Evolutionary conservation across 2,329 filamentous ascomycete genomes (phyloP).

Genomic region (Parastagonospora avenae): DNA sequence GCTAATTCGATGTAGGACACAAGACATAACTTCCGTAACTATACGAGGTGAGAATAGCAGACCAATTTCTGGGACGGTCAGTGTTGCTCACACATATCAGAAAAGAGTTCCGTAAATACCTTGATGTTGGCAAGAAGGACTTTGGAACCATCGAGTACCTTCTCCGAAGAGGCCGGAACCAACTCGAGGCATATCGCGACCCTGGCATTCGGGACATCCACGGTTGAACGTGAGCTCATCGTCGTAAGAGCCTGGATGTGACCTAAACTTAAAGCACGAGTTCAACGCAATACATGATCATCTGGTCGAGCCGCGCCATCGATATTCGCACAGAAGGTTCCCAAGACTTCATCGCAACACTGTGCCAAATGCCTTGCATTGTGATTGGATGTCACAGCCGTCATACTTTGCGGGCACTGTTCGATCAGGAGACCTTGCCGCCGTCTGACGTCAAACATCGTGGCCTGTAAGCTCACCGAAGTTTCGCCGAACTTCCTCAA

Average conservation of each 20-base stretch:
- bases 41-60: constrained; percentile 59
- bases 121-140: constrained; percentile 76
- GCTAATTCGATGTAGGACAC: constrained; percentile 52
- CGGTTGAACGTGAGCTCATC: background rate
- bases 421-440: constrained; percentile 3
- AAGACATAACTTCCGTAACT: constrained; percentile 66
- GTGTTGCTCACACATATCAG: constrained; percentile 50
- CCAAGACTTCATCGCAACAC: background rate
- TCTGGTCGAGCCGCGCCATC: background rate
- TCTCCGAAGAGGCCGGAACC: constrained; percentile 77
- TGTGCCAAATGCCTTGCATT: background rate
- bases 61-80: background rate
- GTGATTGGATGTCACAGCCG: background rate
- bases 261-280: no score
- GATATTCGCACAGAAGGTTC: background rate
- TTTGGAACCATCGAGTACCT: constrained; percentile 86
- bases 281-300: background rate
- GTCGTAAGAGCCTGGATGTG: background rate
- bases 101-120: constrained; percentile 75
- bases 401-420: constrained; percentile 1
- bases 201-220: constrained; percentile 73
- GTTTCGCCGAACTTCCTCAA: constrained; percentile 28
- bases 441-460: constrained; percentile 12
- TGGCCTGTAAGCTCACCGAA: constrained; percentile 26
- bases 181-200: constrained; percentile 81